Evolutionary conservation across 2,329 filamentous ascomycete genomes (phyloP), one percentile per base, ranked within the genome.

Genomic region (Aspergillus thermomutatus): DNA sequence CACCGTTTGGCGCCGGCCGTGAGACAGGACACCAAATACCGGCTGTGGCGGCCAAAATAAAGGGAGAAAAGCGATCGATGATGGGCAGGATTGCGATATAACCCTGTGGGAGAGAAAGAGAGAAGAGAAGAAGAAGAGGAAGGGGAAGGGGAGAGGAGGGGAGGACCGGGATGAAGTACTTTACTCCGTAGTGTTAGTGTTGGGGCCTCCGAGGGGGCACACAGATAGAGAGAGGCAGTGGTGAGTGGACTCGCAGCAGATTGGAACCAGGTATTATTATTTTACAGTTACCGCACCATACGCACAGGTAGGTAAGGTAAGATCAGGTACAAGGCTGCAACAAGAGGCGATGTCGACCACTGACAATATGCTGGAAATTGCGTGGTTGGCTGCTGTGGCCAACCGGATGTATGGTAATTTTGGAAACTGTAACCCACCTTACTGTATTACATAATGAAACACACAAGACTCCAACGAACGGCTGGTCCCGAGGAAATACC

Each of bases 1-100:
- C 73, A 76, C 73, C 73, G 72, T 75, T 73, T 75, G 73, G 73
- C 73, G 73, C 73, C 72, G 72, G 73, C 70, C 73, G 72, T 73
- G 67, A 75, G 72, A 75, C 73, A 75, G 73, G 72, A 75, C 73
- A 75, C 72, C 73, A 75, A 74, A 69, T 67, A 74, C 72, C 73
- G 73, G 72, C 73, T 74, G 72, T 75, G 73, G 73, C 73, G 73
- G 72, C 73, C 73, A 75, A 72, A 67, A 68, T 62, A 67, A 55
- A 62, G 58, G 48, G 46, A 56, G 5, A 60, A 67, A 69, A 66
- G 63, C 69, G 67, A 68, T 71, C 69, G 67, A 70, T 69, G 58
- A 65, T 62, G 67, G 67, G 67, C 64, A 67, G 63, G 67, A 62
- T 61, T 62, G 61, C 54, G 50, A 57, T 43, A 59, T 58, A 62